Conservation (phyloP, 1,284 basidiomycete genomes). For the Puccinia polysora region DNA sequence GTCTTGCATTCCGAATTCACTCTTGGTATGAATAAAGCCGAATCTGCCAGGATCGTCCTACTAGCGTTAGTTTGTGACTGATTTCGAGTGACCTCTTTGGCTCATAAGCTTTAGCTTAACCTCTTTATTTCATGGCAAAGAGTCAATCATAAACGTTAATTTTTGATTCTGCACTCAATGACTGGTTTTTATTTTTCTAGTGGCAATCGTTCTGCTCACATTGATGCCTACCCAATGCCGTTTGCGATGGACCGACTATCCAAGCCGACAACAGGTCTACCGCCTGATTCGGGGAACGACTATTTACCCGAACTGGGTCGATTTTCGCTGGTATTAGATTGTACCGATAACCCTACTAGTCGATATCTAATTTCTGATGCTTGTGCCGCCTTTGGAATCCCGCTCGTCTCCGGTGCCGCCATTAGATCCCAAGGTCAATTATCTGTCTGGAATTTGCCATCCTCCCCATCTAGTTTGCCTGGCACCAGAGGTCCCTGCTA, state of each 20-base stretch:
- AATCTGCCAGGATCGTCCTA: conserved; percentile 69
- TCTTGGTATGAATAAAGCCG: conserved; percentile 76
- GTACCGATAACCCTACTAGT: conserved; percentile 87
- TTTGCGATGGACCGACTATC: conserved; percentile 3
- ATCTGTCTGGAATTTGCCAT: conserved; percentile 65
- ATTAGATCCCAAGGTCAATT: conserved; percentile 88
- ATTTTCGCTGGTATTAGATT: conserved; percentile 71
- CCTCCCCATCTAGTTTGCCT: conserved; percentile 30
- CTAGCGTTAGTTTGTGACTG: conserved; percentile 57
- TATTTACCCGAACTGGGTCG: background rate
- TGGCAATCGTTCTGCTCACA: conserved; percentile 64
- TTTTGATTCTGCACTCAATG: background rate
- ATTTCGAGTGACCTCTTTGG: background rate
- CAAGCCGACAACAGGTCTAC: background rate
- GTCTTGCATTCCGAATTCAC: conserved; percentile 76
- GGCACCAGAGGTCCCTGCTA: conserved; percentile 74
- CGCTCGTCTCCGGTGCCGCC: conserved; percentile 87
- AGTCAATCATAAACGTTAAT: no score
- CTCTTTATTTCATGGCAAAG: no score
- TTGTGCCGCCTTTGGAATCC: conserved; percentile 67
- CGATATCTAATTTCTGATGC: conserved; percentile 92
- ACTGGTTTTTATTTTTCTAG: conserved; percentile 56
- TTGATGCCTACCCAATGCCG: conserved; percentile 60
- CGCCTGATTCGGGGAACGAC: background rate
- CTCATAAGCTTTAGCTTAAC: background rate